Evolutionary conservation across 768 basidiomycete species (phyloP), one percentile per base, ranked within the genome.

Genomic region (Macrolepiota dolichaula): DNA sequence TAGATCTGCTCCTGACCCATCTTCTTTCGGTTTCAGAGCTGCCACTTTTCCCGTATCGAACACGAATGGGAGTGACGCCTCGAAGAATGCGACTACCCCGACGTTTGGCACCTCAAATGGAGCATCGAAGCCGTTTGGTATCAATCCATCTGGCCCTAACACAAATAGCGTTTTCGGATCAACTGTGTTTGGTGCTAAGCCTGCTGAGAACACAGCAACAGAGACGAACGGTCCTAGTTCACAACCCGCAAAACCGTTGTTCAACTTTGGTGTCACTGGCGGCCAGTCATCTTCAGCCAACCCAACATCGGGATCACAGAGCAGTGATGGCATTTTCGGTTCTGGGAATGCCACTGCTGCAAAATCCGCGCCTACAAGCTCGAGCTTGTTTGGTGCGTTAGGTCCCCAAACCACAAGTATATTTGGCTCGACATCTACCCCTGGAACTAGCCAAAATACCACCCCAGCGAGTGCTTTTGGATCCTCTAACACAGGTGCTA

Each of bases 11-110:
- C 38, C 68, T 13, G 57, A 60, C 24, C 44, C 65, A 32, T 62
- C 70, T 55, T 36, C 59, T 27, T 73, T 74, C 60, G 65, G 68
- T 49, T 66, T 64, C 38, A 68, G 69, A 17, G 52, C 63, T 56
- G 52, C 63, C 46, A 54, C 62, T 12, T 58, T 68, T 6, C 44
- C 70, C 5, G 35, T 68, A 27, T 42, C 58, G 1, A 66, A 49
- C 25, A 17, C 57, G 10, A 58, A 47, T 19, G n/a, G 61, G 12
- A 52, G 53, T 17, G 61, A 51, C 10, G 27, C 32, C 40, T 49
- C 58, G 25, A 57, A 65, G 17, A 56, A 55, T 7, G 35, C 64
- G 27, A 40, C 66, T 32, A 32, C 7, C 7, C 29, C 29, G 29
- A 7, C 29, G 29, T 32, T 32, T 7, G 29, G 29, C 17, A 65